Evolutionary conservation across 1,139 yeast genomes (phyloP).

Genomic region (Meyerozyma sp.): DNA sequence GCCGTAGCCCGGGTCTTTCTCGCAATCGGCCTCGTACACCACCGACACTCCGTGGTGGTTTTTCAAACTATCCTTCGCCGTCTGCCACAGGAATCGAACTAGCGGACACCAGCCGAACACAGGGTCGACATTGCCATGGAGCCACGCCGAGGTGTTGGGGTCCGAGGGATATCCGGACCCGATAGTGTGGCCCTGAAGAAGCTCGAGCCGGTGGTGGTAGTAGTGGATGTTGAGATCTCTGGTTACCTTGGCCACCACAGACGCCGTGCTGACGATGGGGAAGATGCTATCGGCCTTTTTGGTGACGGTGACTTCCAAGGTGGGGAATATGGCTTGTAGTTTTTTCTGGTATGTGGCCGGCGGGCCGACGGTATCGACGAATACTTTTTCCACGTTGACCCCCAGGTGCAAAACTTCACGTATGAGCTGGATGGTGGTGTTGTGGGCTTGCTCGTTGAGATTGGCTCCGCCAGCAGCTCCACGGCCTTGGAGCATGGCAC

Average conservation of each 20-base stretch:
- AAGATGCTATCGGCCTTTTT: slow-evolving; percentile 94
- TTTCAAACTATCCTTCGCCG: slow-evolving; percentile 69
- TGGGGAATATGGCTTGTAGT: slow-evolving; percentile 64
- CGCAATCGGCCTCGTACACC: slow-evolving; percentile 34
- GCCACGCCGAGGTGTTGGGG: slow-evolving; percentile 76
- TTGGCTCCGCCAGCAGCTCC: slow-evolving; percentile 49
- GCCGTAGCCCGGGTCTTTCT: slow-evolving; percentile 23
- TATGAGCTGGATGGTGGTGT: slow-evolving; percentile 79
- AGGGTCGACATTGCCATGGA: slow-evolving; percentile 54
- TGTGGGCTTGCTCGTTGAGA: slow-evolving; percentile 94
- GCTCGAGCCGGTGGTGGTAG: slow-evolving; percentile 17
- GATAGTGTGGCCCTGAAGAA: slow-evolving; percentile 31
- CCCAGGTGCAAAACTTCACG: slow-evolving; percentile 53
- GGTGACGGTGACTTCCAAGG: slow-evolving; percentile 72
- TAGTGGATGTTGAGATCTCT: slow-evolving; percentile 66
- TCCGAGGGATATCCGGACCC: slow-evolving; percentile 97
- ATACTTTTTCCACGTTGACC: slow-evolving; percentile 63
- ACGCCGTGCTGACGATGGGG: slow-evolving; percentile 93
- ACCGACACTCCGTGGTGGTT: slow-evolving; percentile 44
- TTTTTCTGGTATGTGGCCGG: slow-evolving; percentile 80
- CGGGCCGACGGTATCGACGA: slow-evolving; percentile 96
- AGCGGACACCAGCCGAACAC: slow-evolving; percentile 86
- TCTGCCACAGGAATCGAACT: slow-evolving; percentile 91
- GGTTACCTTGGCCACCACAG: slow-evolving; percentile 96
- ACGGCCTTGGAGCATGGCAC: slow-evolving; percentile 72